Base-by-base conservation (phyloP, 2,329 filamentous ascomycete genomes). In the Hymenoscyphus fructigenus region DNA sequence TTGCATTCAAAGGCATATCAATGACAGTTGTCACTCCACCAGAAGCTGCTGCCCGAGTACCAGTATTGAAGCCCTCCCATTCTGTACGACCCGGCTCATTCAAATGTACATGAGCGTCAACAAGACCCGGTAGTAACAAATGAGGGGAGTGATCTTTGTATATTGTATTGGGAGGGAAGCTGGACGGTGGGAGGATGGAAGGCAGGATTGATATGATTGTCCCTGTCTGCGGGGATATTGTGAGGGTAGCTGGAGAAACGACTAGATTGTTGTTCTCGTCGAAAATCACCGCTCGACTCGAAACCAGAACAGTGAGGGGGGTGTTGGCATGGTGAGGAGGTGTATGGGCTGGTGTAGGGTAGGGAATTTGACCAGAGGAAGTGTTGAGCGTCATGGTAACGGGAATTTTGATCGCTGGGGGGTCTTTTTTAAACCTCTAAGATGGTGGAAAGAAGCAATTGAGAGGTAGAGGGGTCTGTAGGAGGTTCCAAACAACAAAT, bases 21-120 rank as follows among this genome's bases (percentile, higher is more conserved):
- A 99, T 82, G 10, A 99, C 93, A 0, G 95, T 98, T 4, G 95
- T 99, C 29, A 98, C 95, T 72, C 95, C 95, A 50, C 95, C 95
- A 72, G 94, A 96, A 12, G 95, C 95, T 3, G 95, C 95, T 38
- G 95, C 95, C 72, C 91, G 86, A 28, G 95, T 98, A 59, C 95
- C 95, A 0, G 93, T 97, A 82, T 90, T 91, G 82, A 99, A 99
- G 12, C 95, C 95, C 76, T 99, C 95, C 95, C 95, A 98, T 85
- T 97, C 94, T 61, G 94, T 97, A 64, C 95, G 87, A 53, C 95
- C 95, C 0, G 95, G 95, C 80, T 99, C 95, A 75, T 98, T 98
- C 72, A 98, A 86, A 80, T 99, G 95, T 44, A 99, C 95, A 77
- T 99, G 95, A 41, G 95, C 94, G 77, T 99, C 95, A 20, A 99